Evolutionary conservation across 2,329 filamentous ascomycete genomes (phyloP), one percentile per base, ranked within the genome.

Genomic region (Verticillium klebahnii): DNA sequence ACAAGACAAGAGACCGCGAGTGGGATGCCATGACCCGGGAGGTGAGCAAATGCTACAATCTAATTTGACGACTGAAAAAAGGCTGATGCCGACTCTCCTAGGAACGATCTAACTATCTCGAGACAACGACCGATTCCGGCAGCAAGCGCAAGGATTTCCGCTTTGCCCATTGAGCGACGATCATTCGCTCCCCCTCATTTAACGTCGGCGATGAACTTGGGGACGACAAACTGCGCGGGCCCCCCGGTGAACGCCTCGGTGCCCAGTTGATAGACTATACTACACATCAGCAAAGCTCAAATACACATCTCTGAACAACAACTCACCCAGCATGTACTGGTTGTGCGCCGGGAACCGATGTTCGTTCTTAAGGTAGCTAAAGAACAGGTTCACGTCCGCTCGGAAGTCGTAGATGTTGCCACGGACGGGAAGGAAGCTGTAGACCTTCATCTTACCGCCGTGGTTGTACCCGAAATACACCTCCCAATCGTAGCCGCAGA

Each of bases 391-490:
- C 65, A 87, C 65, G 66, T 88, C 82, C 31, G 79, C 84, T 31
- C 71, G 77, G 73, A 85, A 88, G 70, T 63, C 76, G 19, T 74
- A 76, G n/a, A 81, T 72, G 7, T 78, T 68, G 37, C 72, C 77
- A 1, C 61, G 39, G 4, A 60, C 66, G 2, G 63, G 66, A 63
- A 71, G 59, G 65, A 71, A 89, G 67, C 79, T 82, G 73, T 80
- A 87, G 7, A 88, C 85, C 6, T 79, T 82, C 70, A 78, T 86
- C 52, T 72, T 67, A 31, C 82, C 82, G 65, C 63, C 64, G 50
- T 66, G 64, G 40, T 87, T 87, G 23, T 74, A 75, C 14, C 85
- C 85, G 58, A 77, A 77, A 70, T 80, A 87, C 54, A 88, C 72
- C 58, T 83, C 79, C 78, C 80, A 88, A 50, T 67, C 73, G 37